Percentiles rank a stretch among this genome's conserved stretches.
These are phyloP conservation scores for Apiospora sp. DNA, from an alignment of 2,329 filamentous ascomycete species.

Conservation along the genomic window DNA sequence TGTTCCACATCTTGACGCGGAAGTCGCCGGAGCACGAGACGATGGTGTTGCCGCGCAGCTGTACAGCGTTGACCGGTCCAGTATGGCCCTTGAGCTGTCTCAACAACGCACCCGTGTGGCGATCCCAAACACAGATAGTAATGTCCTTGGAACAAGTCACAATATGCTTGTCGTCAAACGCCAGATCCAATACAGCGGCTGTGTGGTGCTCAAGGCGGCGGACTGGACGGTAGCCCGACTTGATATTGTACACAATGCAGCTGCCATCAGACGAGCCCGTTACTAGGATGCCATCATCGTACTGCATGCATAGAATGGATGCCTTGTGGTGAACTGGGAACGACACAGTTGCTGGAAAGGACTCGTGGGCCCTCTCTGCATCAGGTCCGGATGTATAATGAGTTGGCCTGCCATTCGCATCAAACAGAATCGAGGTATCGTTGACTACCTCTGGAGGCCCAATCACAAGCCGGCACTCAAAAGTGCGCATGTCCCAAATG, in stretches of 20 bases:
- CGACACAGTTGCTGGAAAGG: conserved; percentile 62
- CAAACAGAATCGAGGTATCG: conserved; percentile 58
- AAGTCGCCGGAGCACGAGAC: conserved; percentile 96
- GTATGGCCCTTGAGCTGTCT: conserved; percentile 85
- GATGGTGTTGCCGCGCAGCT: conserved; percentile 90
- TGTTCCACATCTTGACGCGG: conserved; percentile 93
- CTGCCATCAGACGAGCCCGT: conserved; percentile 93
- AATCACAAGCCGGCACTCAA: conserved; percentile 85
- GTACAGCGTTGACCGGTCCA: conserved; percentile 95
- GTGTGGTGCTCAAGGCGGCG: conserved; percentile 80
- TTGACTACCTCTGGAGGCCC: conserved; percentile 75
- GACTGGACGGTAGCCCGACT: conserved; percentile 79
- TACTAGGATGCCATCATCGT: conserved; percentile 90
- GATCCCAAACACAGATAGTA: conserved; percentile 94
- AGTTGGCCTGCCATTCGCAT: conserved; percentile 57
- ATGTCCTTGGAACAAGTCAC: conserved; percentile 97
- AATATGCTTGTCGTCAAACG: conserved; percentile 90
- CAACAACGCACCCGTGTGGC: conserved; percentile 76
- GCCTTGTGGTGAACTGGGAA: conserved; percentile 80
- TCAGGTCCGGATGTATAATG: conserved; percentile 65
- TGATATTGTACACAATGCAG: conserved; percentile 90
- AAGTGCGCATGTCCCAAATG: conserved; percentile 93
- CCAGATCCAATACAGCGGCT: conserved; percentile 91
- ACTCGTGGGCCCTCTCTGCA: conserved; percentile 53
- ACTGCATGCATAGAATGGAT: conserved; percentile 94